A percentile compares a stretch with the other conserved stretches of the same genome.
Conservation (phyloP, 371 early-diverging fungal genomes). For the Circinella umbellata region DNA sequence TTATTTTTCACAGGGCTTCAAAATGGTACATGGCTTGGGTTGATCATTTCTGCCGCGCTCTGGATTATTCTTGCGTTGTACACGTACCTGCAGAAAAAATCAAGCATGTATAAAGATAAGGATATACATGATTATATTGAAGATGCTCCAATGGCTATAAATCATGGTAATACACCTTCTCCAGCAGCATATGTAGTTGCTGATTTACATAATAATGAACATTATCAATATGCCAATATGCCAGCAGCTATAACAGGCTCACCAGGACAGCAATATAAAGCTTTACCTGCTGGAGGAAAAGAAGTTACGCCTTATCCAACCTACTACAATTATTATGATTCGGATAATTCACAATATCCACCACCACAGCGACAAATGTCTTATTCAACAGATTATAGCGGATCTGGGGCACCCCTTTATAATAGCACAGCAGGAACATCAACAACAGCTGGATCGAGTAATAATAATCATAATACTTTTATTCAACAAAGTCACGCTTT, state of each 20-base stretch:
- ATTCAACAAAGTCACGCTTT: not conserved
- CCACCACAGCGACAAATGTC: conserved; percentile 8
- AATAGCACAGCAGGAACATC: not conserved
- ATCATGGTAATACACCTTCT: not conserved
- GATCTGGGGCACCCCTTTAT: conserved; percentile 6
- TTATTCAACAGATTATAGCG: conserved; percentile 2
- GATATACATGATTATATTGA: conserved; percentile 5
- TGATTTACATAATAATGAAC: not conserved
- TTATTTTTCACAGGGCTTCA: conserved; percentile 1
- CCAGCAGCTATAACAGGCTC: not conserved
- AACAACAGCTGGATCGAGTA: not conserved
- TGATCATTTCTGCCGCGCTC: conserved; percentile 1
- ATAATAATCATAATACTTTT: no score
- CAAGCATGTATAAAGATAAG: not conserved
- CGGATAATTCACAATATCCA: not conserved
- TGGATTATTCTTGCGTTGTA: conserved; percentile 10
- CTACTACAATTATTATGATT: conserved; percentile 5
- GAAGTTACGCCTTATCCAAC: not conserved
- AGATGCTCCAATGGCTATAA: not conserved
- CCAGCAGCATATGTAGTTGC: not conserved
- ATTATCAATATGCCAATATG: not conserved
- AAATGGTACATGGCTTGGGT: conserved; percentile 5
- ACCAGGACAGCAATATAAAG: not conserved
- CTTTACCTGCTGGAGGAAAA: not conserved
- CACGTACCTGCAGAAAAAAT: conserved; percentile 7